Evolutionary conservation across 768 basidiomycete species (phyloP).

Genomic region (Boletus barrowsii): DNA sequence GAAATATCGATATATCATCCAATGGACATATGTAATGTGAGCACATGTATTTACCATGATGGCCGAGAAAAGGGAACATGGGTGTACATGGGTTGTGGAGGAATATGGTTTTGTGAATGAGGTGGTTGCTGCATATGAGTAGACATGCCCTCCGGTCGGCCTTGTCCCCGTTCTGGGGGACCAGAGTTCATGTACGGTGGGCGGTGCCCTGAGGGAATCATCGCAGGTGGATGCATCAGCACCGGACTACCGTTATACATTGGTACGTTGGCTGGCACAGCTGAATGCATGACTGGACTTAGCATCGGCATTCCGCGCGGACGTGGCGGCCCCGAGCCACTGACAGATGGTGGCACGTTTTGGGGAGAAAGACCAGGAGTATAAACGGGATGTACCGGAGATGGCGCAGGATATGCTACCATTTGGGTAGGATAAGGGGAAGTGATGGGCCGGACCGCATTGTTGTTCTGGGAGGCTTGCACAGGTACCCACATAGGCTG

Average conservation of each 20-base stretch:
- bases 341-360: constrained; percentile 28
- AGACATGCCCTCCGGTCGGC: constrained; percentile 46
- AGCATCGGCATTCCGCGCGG: constrained; percentile 58
- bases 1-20: constrained; percentile 34
- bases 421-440: constrained; percentile 66
- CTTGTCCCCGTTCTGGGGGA: constrained; percentile 47
- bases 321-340: constrained; percentile 35
- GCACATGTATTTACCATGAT: constrained; percentile 27
- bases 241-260: constrained; percentile 72
- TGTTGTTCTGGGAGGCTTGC: constrained; percentile 42
- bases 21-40: constrained; percentile 17
- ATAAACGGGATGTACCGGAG: constrained; percentile 47
- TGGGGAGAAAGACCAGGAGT: constrained; percentile 40
- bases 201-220: constrained; percentile 33
- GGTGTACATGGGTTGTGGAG: constrained; percentile 29
- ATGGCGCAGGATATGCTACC: constrained; percentile 62
- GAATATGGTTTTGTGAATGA: constrained; percentile 26
- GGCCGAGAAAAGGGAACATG: constrained; percentile 30
- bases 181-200: constrained; percentile 46
- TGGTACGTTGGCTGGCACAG: constrained; percentile 38
- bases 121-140: constrained; percentile 38
- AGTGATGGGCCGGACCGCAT: constrained; percentile 51
- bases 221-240: constrained; percentile 53
- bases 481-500: constrained; percentile 67
- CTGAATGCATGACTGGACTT: constrained; percentile 69